phyloP scores from a whole-genome alignment of 306 rosid species.

The Cicer pinnatifidum region DNA sequence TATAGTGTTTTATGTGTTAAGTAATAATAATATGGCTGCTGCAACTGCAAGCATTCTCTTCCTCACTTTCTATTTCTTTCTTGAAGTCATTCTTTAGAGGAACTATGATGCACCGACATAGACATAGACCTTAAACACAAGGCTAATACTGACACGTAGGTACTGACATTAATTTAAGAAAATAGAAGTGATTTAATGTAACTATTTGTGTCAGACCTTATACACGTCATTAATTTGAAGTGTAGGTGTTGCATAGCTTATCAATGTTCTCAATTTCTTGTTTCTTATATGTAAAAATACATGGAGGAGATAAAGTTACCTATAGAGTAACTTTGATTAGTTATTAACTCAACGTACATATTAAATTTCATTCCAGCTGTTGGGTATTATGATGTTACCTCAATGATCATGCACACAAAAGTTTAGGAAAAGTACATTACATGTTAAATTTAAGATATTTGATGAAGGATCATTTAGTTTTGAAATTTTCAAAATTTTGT shows the following conservation, averaged over 20 bases:
- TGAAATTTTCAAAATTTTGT: background rate
- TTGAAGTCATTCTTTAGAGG: background rate
- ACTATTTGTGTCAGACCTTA: too few relatives aligned
- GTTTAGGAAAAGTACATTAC: background rate
- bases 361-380: background rate
- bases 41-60: too few relatives aligned
- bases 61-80: background rate
- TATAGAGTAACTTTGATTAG: background rate
- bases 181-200: too few relatives aligned
- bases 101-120: too few relatives aligned
- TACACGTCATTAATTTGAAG: too few relatives aligned
- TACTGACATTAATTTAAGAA: too few relatives aligned
- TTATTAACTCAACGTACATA: background rate
- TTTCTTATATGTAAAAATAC: background rate
- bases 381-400: background rate
- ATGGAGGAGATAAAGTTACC: background rate
- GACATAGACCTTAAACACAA: too few relatives aligned
- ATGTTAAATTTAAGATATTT: conserved; percentile 1
- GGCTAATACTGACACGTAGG: too few relatives aligned
- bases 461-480: background rate
- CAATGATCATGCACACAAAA: background rate
- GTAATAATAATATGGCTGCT: background rate
- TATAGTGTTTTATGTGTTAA: background rate
- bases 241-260: too few relatives aligned
- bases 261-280: background rate